phyloP scores from a whole-genome alignment of 176 grass and related monocot species.

The Bromus sterilis region DNA sequence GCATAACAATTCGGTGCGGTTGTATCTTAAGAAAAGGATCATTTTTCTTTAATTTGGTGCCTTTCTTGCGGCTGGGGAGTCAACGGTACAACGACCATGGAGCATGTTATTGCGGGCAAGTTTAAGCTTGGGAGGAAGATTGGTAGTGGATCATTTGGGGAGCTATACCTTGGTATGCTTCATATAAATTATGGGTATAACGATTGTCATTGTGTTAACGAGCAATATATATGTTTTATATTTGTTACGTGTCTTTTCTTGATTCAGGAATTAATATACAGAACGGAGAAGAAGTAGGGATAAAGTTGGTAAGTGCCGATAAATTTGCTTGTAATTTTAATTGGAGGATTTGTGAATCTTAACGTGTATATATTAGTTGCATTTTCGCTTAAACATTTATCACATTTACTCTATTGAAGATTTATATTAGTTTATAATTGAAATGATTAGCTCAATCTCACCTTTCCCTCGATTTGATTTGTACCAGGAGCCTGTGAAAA shows the following conservation, averaged over 20 bases:
- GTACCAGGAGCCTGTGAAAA: conserved; percentile 69
- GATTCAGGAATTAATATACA: conserved; percentile 71
- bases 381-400: background rate
- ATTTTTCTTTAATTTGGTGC: background rate
- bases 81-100: conserved; percentile 29
- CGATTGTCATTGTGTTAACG: background rate
- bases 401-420: too few species aligned
- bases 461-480: conserved; percentile 11
- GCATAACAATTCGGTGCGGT: background rate
- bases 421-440: too few species aligned
- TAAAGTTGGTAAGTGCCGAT: conserved; percentile 63
- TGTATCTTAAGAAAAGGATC: background rate
- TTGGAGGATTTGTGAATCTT: background rate
- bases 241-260: background rate
- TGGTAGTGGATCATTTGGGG: conserved; percentile 78
- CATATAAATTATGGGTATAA: background rate
- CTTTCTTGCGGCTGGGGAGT: background rate
- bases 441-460: background rate
- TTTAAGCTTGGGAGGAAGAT: conserved; percentile 86
- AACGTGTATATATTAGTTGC: background rate
- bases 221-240: background rate
- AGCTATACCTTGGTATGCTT: conserved; percentile 69
- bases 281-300: conserved; percentile 74
- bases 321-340: background rate
- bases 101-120: conserved; percentile 71